Evolutionary conservation across 1,139 yeast genomes (phyloP).

Genomic region (Pichia sp.): DNA sequence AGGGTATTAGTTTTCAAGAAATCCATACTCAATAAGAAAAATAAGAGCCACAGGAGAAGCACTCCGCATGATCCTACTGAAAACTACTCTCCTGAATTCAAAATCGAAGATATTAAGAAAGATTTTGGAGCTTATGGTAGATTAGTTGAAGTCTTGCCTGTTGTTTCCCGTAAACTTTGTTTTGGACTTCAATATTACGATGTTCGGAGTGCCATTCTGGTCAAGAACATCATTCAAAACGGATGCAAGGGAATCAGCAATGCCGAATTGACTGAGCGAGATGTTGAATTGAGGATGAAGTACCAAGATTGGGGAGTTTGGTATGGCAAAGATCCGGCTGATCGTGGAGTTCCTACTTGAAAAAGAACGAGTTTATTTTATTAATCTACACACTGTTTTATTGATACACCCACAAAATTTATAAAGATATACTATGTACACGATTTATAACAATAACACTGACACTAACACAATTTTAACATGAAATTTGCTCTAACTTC

Average conservation of each 20-base stretch:
- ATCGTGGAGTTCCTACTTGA: conserved; percentile 42
- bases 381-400: background rate
- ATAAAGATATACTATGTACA: background rate
- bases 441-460: no score
- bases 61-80: conserved; percentile 32
- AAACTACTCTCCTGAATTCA: conserved; percentile 35
- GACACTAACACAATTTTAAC: no score
- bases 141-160: conserved; percentile 62
- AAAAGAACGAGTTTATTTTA: background rate
- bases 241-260: background rate
- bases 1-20: conserved; percentile 33
- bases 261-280: conserved; percentile 1
- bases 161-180: conserved; percentile 63
- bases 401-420: no score
- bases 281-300: conserved; percentile 38
- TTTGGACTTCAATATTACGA: conserved; percentile 63
- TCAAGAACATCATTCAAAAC: conserved; percentile 42
- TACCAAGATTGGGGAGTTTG: conserved; percentile 62
- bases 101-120: conserved; percentile 38
- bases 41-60: conserved; percentile 10
- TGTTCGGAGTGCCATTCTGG: conserved; percentile 61
- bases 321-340: conserved; percentile 71
- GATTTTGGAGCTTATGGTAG: conserved; percentile 62
- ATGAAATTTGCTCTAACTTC: no score
- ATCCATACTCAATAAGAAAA: conserved; percentile 24